Base-by-base conservation (phyloP, 768 basidiomycete species). In the Leucosporidium scottii region DNA sequence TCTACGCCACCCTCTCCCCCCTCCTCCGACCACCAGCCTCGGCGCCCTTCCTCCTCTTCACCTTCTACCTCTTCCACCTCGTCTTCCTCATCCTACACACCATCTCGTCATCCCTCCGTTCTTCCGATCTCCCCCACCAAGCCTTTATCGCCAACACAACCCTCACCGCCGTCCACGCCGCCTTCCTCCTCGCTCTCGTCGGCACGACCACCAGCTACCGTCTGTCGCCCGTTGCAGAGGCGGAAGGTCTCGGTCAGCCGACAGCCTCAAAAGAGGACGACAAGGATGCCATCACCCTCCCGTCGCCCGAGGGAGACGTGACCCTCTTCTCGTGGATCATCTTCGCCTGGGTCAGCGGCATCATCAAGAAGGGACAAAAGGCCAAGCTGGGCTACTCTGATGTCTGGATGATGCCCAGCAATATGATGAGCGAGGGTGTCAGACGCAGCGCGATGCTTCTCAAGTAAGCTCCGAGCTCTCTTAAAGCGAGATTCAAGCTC, bases 171-270 rank as follows among this genome's bases (percentile, higher is more conserved):
- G 64, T 91, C 58, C 85, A 89, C 27, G 88, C 92, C 73, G 86
- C 83, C 67, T 88, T 89, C 76, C 84, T 88, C 64, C 81, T 86
- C 72, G 83, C 90, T n/a, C 83, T 91, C 15, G 15, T 49, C 27
- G n/a, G 20, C 27, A 20, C n/a, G 6, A 30, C n/a, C 17, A 15
- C 21, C 9, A 9, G 21, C 17, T 49, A 48, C 44, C 59, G 28
- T 28, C 56, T 27, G 34, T 18, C 36, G 10, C 15, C 10, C 5
- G n/a, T 34, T 4, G 17, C 28, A 6, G 25, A n/a, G 23, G 15
- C 44, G 3, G 4, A 25, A 1, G 48, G 18, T 5, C 4, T n/a
- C 7, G n/a, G 15, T 23, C 51, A 62, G 1, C 17, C 23, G 3
- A 1, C 61, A 10, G 34, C 34, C 6, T 5, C 44, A n/a, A 66